Base-by-base conservation (phyloP, 768 basidiomycete genomes). In the Xerocomus potaroensis region DNA sequence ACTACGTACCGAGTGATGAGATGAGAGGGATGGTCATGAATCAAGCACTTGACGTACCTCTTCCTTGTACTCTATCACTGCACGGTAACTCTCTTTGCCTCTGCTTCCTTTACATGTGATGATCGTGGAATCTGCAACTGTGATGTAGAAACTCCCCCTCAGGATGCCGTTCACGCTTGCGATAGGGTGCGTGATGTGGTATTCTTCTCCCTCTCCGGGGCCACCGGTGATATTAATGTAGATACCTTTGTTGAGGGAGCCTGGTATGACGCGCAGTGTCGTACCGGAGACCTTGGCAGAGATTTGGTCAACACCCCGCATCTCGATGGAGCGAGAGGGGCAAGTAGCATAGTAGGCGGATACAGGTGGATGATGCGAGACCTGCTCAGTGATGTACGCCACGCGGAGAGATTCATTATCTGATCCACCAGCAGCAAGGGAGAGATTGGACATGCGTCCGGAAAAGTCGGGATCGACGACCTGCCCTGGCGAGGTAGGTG, bases 311-410 rank as follows among this genome's bases (percentile, higher is more conserved):
- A 92, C 74, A 4, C 93, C 95, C 15, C 68, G 69, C 62, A 88
- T 73, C 52, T 87, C 83, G 33, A 94, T 61, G 24, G 79, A 78
- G 21, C 82, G 79, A 33, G 79, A 70, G 0, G 93, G 91, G 64
- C 90, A 94, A 4, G 70, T 51, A 7, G 87, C 90, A 52, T 81
- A 83, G 61, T 83, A 95, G 1, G 87, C 83, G 1, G 91, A 95
- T 24, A 97, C 80, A 3, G 96, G 96, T 0, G 96, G 96, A 59
- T 99, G 96, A 68, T 99, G 96, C 2, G 90, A 96, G 38, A 97
- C 83, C 67, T 96, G 94, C 65, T 96, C 94, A 12, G 92, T 95
- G 38, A 94, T 68, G 65, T 80, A 95, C 6, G 81, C 78, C 35
- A 94, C 80, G 27, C 91, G 85, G 14, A 81, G 65, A 41, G 68